These are phyloP conservation scores for Syzygium aqueum DNA, from an alignment of 345 rosid species.

Conservation along the genomic window DNA sequence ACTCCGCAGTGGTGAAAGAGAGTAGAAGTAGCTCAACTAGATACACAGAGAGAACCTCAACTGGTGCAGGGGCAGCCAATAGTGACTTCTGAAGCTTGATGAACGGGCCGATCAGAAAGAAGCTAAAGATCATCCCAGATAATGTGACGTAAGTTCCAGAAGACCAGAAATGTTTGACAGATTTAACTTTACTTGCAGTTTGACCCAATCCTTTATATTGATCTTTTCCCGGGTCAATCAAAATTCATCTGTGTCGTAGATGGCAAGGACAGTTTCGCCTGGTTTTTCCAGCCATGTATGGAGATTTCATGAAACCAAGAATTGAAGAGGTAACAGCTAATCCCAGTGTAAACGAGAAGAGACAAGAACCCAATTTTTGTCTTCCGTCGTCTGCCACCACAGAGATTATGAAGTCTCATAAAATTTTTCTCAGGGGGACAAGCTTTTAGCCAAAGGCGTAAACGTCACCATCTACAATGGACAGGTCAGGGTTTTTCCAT, in stretches of 20 bases:
- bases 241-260: conserved; percentile 1
- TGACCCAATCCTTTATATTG: neutral
- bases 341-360: neutral
- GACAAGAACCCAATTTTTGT: neutral
- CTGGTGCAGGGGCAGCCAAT: neutral
- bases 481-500: conserved; percentile 8
- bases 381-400: neutral
- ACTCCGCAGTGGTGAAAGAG: neutral
- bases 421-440: conserved; percentile 17
- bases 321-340: conserved; percentile 21
- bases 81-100: conserved; percentile 2
- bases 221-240: neutral
- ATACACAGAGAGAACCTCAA: neutral
- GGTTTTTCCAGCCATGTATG: conserved; percentile 17
- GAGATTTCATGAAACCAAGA: conserved; percentile 38
- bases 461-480: conserved; percentile 29
- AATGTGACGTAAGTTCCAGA: conserved; percentile 16
- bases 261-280: conserved; percentile 11
- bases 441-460: conserved; percentile 23
- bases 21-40: neutral
- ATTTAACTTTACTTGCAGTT: neutral
- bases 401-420: neutral
- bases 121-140: conserved; percentile 27
- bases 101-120: conserved; percentile 20
- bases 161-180: neutral